phyloP scores from a whole-genome alignment of 140 eudicot genomes.

The Anethum foeniculum region DNA sequence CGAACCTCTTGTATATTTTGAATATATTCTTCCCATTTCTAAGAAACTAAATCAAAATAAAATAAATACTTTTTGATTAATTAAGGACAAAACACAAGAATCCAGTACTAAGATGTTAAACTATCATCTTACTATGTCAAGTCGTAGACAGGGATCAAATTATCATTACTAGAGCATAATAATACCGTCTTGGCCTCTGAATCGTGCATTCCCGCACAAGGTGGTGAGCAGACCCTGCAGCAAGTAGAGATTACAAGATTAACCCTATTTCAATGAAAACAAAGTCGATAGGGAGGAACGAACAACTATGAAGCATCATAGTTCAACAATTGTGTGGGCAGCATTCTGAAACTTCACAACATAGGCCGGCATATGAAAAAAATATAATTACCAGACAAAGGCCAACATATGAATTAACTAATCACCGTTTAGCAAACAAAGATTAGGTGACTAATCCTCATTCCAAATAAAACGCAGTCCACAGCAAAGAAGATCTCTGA shows the following conservation, averaged over 20 bases:
- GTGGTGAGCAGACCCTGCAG: constrained; percentile 67
- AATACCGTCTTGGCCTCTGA: constrained; percentile 79
- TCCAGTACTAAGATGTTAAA: neutral
- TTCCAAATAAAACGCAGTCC: neutral
- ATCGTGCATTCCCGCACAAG: constrained; percentile 90
- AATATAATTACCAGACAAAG: neutral
- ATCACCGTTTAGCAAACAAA: no score
- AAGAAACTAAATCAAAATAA: constrained; percentile 42
- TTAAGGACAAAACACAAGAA: constrained; percentile 3
- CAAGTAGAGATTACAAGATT: constrained; percentile 9
- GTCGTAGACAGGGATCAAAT: constrained; percentile 68
- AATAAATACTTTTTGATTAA: neutral
- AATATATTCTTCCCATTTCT: constrained; percentile 69
- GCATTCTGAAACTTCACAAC: neutral
- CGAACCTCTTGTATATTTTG: constrained; percentile 60
- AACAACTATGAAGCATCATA: neutral
- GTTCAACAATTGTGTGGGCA: neutral
- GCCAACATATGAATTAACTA: no score
- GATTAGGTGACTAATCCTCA: neutral
- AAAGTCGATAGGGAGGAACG: neutral
- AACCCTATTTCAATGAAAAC: neutral
- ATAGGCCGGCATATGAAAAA: neutral
- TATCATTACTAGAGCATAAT: constrained; percentile 80
- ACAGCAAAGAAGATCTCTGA: neutral
- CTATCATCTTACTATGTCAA: constrained; percentile 75